phyloP scores from a whole-genome alignment of 345 rosid genomes.

The Aegle marmelos region DNA sequence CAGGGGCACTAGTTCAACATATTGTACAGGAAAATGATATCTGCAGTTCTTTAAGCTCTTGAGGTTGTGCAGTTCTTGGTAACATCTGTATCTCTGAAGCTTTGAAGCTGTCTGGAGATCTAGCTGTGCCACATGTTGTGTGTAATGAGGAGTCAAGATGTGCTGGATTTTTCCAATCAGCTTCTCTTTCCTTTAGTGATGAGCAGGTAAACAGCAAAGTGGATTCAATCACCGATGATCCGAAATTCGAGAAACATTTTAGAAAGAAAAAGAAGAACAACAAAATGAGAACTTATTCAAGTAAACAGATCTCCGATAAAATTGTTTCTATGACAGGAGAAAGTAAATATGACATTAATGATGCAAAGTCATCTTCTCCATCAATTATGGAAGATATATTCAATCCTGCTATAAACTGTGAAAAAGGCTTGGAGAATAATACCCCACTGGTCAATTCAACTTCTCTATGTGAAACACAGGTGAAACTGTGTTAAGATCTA shows the following conservation, averaged over 20 bases:
- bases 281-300: constrained; percentile 4
- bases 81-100: background rate
- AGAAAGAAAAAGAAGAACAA: constrained; percentile 13
- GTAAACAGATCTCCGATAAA: background rate
- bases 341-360: background rate
- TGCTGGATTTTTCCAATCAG: background rate
- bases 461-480: background rate
- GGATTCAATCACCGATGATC: constrained; percentile 3
- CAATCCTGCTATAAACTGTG: background rate
- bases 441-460: background rate
- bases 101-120: background rate
- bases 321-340: background rate
- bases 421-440: background rate
- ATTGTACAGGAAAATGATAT: background rate
- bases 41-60: constrained; percentile 3
- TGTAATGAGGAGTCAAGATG: constrained; percentile 1
- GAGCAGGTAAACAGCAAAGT: background rate
- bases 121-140: background rate
- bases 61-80: background rate
- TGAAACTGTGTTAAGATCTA: background rate
- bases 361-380: background rate
- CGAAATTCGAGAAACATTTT: background rate
- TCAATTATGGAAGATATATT: background rate
- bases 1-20: background rate
- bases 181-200: background rate